Evolutionary conservation across 75 land plant genomes (phyloP).

Genomic region (Sequoiadendron giganteum): DNA sequence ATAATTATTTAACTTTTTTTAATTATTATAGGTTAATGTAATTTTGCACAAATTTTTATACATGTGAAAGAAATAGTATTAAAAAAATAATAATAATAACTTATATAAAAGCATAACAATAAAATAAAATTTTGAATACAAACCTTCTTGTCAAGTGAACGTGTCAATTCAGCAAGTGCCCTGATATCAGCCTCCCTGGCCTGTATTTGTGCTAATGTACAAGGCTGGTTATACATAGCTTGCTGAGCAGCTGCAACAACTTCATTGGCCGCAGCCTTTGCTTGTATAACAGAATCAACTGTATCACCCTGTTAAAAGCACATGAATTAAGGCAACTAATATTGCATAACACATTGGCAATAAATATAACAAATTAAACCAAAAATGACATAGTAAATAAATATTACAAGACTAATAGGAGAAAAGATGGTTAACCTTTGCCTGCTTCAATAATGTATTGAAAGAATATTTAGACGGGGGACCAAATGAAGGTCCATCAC

Average conservation of each 20-base stretch:
- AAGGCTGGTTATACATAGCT: conserved; percentile 54
- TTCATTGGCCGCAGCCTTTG: conserved; percentile 57
- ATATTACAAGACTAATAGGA: not conserved
- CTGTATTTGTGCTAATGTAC: conserved; percentile 50
- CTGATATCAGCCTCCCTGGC: conserved; percentile 86
- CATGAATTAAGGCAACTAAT: conserved; percentile 1
- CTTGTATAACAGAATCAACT: conserved; percentile 47
- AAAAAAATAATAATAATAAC: not conserved
- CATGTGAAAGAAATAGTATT: not conserved
- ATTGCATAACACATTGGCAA: not conserved
- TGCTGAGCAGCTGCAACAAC: conserved; percentile 59
- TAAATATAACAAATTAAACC: not conserved
- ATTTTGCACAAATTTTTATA: not conserved
- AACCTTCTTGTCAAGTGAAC: conserved; percentile 84
- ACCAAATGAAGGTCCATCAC: conserved; percentile 10
- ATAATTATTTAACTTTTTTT: not conserved
- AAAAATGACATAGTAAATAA: not conserved
- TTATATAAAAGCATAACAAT: not conserved
- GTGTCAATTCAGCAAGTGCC: conserved; percentile 74
- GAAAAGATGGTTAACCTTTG: conserved; percentile 47
- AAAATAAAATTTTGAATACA: conserved; percentile 1
- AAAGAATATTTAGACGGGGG: conserved; percentile 37
- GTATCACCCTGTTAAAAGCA: conserved; percentile 44
- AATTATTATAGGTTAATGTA: not conserved
- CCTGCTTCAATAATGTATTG: conserved; percentile 50